These are phyloP conservation scores for Lepiota venenata DNA, from an alignment of 768 basidiomycete genomes.

Conservation along the genomic window DNA sequence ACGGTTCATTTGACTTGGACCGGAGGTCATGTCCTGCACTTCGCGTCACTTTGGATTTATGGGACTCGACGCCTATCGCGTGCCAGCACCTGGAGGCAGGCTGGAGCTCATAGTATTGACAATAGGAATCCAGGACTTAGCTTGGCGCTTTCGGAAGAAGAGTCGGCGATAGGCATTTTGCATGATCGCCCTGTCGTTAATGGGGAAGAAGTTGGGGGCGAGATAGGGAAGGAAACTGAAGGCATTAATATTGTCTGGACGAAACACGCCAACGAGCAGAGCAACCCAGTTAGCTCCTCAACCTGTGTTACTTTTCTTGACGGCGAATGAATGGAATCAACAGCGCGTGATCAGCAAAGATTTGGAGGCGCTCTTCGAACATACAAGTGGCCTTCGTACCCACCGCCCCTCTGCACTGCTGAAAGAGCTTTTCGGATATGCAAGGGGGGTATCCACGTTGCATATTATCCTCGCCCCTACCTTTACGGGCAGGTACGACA, in stretches of 20 bases:
- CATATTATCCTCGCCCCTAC: constrained; percentile 55
- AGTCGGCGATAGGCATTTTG: constrained; percentile 18
- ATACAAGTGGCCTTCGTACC: constrained; percentile 50
- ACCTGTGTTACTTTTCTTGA: constrained; percentile 7
- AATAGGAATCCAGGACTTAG: constrained; percentile 21
- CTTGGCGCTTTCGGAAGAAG: constrained; percentile 20
- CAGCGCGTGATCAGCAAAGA: constrained; percentile 38
- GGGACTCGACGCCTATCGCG: constrained; percentile 63
- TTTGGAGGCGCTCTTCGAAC: constrained; percentile 55
- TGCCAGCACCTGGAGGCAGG: constrained; percentile 57
- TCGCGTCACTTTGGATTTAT: constrained; percentile 53
- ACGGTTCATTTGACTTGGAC: constrained; percentile 62
- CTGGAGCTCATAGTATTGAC: constrained; percentile 54
- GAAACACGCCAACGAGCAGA: not conserved
- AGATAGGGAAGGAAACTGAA: constrained; percentile 23
- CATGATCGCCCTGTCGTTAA: constrained; percentile 21
- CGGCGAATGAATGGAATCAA: constrained; percentile 35
- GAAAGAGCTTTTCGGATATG: constrained; percentile 50
- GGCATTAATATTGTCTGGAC: constrained; percentile 19
- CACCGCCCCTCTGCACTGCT: constrained; percentile 45
- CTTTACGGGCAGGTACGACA: not conserved
- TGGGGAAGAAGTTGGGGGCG: constrained; percentile 27
- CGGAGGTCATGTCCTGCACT: constrained; percentile 68
- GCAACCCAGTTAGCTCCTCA: not conserved
- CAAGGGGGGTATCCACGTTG: constrained; percentile 43